These are phyloP conservation scores for Chalciporus sp. DNA, from an alignment of 1,284 basidiomycete genomes.

Conservation along the genomic window DNA sequence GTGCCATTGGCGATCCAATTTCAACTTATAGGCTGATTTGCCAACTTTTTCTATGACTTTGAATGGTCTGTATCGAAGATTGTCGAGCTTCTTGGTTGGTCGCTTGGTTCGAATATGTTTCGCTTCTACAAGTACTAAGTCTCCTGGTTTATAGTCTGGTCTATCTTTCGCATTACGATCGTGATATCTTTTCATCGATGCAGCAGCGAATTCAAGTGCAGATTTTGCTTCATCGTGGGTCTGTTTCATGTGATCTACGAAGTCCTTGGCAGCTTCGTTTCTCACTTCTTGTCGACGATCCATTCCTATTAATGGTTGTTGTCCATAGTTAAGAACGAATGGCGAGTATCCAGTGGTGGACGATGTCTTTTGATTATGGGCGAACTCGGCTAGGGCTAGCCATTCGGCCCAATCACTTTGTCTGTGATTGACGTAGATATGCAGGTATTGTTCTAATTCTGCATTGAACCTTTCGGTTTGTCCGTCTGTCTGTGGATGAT, in stretches of 20 bases:
- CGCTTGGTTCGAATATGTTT: background rate
- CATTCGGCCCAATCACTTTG: constrained; percentile 42
- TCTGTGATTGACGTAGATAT: constrained; percentile 28
- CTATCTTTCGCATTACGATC: background rate
- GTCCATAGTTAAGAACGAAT: background rate
- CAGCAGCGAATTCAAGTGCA: background rate
- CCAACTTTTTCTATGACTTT: too few relatives aligned
- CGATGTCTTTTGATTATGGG: constrained; percentile 8
- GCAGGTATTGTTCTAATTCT: constrained; percentile 37
- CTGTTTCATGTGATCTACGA: background rate
- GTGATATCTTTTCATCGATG: background rate
- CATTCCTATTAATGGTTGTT: background rate
- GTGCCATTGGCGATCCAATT: background rate
- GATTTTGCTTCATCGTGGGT: background rate
- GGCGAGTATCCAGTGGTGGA: background rate
- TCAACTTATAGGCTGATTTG: too few relatives aligned
- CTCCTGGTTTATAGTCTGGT: too few relatives aligned
- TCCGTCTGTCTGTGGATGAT: constrained; percentile 40
- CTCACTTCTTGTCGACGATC: background rate
- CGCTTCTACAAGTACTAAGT: background rate
- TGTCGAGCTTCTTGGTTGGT: background rate
- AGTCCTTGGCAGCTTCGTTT: background rate
- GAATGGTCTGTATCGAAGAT: too few relatives aligned
- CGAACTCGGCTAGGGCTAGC: constrained; percentile 36
- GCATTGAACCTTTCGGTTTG: constrained; percentile 39